A percentile compares a stretch with the other conserved stretches of the same genome.
Evolutionary conservation across 1,284 basidiomycete genomes (phyloP).

Genomic region (Sphagnurus paluster): DNA sequence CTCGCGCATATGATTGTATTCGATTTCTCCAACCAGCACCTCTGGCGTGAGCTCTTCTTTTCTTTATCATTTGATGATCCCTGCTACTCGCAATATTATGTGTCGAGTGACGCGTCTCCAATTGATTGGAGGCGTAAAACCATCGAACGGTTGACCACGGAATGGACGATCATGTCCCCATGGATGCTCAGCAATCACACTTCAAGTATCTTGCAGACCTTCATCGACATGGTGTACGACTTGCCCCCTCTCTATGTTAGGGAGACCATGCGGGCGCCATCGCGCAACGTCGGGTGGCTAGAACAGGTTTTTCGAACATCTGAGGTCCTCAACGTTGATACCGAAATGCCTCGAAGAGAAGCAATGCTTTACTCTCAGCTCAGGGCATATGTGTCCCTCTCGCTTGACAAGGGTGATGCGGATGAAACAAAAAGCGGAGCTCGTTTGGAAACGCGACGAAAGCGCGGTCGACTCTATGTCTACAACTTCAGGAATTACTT

Average conservation of each 20-base stretch:
- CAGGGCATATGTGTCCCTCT: conserved; percentile 43
- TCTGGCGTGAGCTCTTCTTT: conserved; percentile 67
- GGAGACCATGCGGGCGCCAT: conserved; percentile 25
- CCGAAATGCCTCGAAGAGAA: conserved; percentile 19
- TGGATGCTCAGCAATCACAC: conserved; percentile 29
- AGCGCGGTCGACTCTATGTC: conserved; percentile 51
- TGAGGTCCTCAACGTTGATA: conserved; percentile 30
- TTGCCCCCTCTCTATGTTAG: conserved; percentile 36
- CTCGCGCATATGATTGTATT: conserved; percentile 49
- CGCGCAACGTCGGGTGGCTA: conserved; percentile 43
- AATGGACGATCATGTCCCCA: conserved; percentile 27
- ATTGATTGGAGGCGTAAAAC: conserved; percentile 40
- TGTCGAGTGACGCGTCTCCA: conserved; percentile 11
- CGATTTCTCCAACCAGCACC: conserved; percentile 48
- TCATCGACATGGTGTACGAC: conserved; percentile 43
- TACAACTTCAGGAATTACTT: conserved; percentile 65
- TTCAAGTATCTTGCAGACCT: conserved; percentile 37
- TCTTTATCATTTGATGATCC: conserved; percentile 59
- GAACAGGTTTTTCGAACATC: conserved; percentile 35
- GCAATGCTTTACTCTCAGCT: conserved; percentile 26
- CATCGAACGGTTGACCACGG: conserved; percentile 39
- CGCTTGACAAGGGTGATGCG: conserved; percentile 28
- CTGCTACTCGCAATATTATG: conserved; percentile 31
- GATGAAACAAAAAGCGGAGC: conserved; percentile 25
- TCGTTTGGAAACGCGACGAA: conserved; percentile 38